Base-by-base conservation (phyloP, 1,284 basidiomycete species). In the Kwoniella shivajii region DNA sequence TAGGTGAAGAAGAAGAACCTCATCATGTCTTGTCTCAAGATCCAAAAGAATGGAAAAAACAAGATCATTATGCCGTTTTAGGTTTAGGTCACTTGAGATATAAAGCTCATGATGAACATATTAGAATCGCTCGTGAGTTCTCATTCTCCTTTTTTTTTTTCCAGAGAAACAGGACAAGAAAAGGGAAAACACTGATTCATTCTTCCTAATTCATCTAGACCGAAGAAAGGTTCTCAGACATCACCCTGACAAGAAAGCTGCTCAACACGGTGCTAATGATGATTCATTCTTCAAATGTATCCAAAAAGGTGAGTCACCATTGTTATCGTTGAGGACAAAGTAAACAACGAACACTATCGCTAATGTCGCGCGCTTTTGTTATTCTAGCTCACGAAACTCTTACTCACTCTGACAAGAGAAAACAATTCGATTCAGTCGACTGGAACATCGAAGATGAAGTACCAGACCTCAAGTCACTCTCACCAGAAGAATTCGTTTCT, bases 241-340 rank as follows among this genome's bases (percentile, higher is more conserved):
- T 80, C 95, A 99, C 80, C 95, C 95, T 1, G 95, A 99, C 82
- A 99, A 99, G 82, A 99, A 99, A 79, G 94, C 92, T 13, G 85
- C 85, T 43, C 75, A 81, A 18, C 81, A 86, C 63, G 84, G 86
- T 56, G 84, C 85, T 54, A 97, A 97, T 81, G 94, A 98, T 79
- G 95, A 99, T 74, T 87, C 88, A 4, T 99, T 99, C 84, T 99
- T 99, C 90, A 99, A 99, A 81, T 99, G 95, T 76, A 97, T 99
- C 69, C 88, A 91, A 80, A 99, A 99, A 79, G 80, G 80, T 80
- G 51, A 57, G 68, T 50, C 16, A n/a, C 27, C 26, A n/a, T 33
- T 22, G n/a, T 16, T 5, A 11, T 50, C 38, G 9, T 26, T n/a
- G n/a, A n/a, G n/a, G n/a, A n/a, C n/a, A 11, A 26, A 1, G 24